Base-by-base conservation (phyloP, 148 eudicot species). In the Nepenthes mirabilis region DNA sequence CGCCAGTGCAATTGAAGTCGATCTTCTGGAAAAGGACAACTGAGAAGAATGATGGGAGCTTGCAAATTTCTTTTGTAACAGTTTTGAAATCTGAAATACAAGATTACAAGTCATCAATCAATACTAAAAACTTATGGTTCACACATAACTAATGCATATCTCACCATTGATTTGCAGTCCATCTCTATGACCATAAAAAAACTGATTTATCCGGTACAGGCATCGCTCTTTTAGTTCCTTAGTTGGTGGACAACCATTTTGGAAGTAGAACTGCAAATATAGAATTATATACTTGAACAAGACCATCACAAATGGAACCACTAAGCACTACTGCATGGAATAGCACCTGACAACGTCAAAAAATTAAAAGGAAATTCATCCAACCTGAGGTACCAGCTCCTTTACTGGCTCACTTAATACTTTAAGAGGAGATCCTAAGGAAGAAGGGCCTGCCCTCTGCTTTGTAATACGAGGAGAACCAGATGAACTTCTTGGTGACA, bases 1-100 rank as follows among this genome's bases (percentile, higher is more conserved):
- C 69, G 36, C 99, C 97, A 23, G 82, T 79, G 66, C 83, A 68
- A 59, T 65, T 69, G 55, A 62, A 65, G 57, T 93, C 97, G 64
- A 93, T 93, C 86, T 81, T 89, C 70, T 76, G 80, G 68, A 93
- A 93, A 37, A 93, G 85, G 13, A 78, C 79, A 62, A 82, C 55
- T 43, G 91, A 86, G 79, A 93, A 82, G 77, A 93, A 93, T n/a
- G 99, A 86, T 57, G 97, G 99, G 37, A 93, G 80, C 87, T 93
- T 93, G 82, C 99, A 93, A 56, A 93, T 84, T 68, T 93, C 97
- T 75, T 82, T 88, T 0, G 97, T 86, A 62, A 93, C 83, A 40
- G 74, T 76, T 70, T 86, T 93, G 56, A 93, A 93, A 70, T 93
- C 97, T 93, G 89, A 52, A 52, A 67, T 50, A 59, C 59, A 66